A percentile compares a stretch with the other conserved stretches of the same genome.
These are phyloP conservation scores for Pseudonectria foliicola DNA, from an alignment of 2,329 filamentous ascomycete genomes.

Conservation along the genomic window DNA sequence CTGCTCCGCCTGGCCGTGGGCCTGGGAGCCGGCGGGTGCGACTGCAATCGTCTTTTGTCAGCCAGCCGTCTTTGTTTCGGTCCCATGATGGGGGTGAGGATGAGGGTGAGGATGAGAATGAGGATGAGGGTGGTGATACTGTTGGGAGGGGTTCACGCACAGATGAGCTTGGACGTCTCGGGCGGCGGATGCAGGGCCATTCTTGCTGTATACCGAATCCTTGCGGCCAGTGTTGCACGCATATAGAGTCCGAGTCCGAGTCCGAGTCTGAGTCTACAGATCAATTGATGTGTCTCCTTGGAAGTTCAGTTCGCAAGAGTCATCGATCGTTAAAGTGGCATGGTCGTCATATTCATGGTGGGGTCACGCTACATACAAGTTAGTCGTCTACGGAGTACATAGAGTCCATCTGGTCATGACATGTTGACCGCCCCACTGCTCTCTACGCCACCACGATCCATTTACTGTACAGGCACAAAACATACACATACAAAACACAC, in stretches of 20 bases:
- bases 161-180: constrained; percentile 40
- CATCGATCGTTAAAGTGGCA: constrained; percentile 6
- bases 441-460: not conserved
- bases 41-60: too few relatives aligned
- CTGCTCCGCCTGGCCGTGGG: constrained; percentile 62
- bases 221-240: constrained; percentile 11
- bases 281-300: too few relatives aligned
- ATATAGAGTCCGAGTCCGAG: constrained; percentile 8
- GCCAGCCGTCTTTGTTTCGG: too few relatives aligned
- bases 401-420: too few relatives aligned
- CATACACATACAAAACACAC: constrained; percentile 17
- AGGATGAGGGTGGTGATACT: too few relatives aligned
- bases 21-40: constrained; percentile 54
- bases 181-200: constrained; percentile 40
- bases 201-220: constrained; percentile 20
- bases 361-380: not conserved
- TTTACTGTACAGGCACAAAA: constrained; percentile 7
- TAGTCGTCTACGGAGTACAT: too few relatives aligned
- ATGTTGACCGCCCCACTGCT: too few relatives aligned
- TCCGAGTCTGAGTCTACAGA: too few relatives aligned
- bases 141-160: too few relatives aligned
- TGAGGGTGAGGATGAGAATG: too few relatives aligned
- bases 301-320: too few relatives aligned
- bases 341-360: constrained; percentile 8
- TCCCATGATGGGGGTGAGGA: constrained; percentile 2